A percentile compares a stretch with the other conserved stretches of the same genome.
Conservation (phyloP, 768 basidiomycete genomes). For the Panaeolus cyanescens region DNA sequence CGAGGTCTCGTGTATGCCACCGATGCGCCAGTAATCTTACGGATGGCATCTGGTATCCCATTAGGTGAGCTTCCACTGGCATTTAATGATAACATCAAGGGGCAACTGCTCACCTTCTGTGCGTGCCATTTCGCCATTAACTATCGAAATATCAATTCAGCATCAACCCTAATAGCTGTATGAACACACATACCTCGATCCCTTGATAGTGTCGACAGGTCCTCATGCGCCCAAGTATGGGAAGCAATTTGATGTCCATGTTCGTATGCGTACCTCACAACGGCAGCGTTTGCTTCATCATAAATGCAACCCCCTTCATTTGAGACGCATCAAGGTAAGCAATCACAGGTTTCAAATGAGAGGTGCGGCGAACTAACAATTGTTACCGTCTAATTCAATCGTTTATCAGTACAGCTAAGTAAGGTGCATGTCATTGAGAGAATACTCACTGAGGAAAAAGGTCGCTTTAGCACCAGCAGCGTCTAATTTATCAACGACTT, state of each 20-base stretch:
- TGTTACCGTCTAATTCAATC: conserved; percentile 40
- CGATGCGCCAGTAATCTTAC: conserved; percentile 34
- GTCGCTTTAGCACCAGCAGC: conserved; percentile 35
- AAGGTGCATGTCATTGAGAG: not conserved
- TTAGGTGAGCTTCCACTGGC: not conserved
- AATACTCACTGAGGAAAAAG: conserved; percentile 41
- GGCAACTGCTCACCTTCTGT: conserved; percentile 36
- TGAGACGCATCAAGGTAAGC: not conserved
- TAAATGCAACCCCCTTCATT: conserved; percentile 41
- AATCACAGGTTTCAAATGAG: not conserved
- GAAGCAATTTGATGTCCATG: conserved; percentile 45
- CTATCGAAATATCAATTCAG: conserved; percentile 15
- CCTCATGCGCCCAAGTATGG: conserved; percentile 45
- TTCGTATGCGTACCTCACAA: conserved; percentile 35
- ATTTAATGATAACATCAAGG: not conserved
- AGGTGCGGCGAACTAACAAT: conserved; percentile 23
- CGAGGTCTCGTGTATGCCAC: conserved; percentile 44
- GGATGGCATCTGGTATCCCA: conserved; percentile 32
- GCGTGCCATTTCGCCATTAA: conserved; percentile 44
- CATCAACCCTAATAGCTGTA: not conserved
- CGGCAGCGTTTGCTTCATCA: conserved; percentile 20
- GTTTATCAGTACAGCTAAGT: not conserved
- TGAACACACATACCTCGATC: conserved; percentile 33
- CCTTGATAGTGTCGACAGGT: conserved; percentile 36
- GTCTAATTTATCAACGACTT: conserved; percentile 29